Evolutionary conservation across 352 stramenopile genomes (phyloP).

Genomic region (Hyaloperonospora brassicae): DNA sequence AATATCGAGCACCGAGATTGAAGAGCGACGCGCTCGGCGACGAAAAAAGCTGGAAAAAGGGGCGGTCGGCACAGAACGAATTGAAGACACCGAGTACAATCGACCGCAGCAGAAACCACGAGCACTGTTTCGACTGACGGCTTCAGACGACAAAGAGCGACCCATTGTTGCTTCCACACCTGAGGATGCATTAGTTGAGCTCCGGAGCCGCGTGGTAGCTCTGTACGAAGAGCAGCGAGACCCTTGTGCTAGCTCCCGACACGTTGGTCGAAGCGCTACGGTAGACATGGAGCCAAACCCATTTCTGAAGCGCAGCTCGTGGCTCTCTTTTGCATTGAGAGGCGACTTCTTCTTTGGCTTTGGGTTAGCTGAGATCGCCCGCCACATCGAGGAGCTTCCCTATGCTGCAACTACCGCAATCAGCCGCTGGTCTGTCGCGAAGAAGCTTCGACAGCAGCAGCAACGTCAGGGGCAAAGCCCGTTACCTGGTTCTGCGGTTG

Average conservation of each 20-base stretch:
- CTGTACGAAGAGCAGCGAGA: slow-evolving; percentile 60
- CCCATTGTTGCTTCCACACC: slow-evolving; percentile 57
- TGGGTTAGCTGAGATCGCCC: slow-evolving; percentile 50
- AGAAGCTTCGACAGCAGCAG: slow-evolving; percentile 33
- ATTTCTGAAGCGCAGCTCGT: slow-evolving; percentile 66
- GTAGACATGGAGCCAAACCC: slow-evolving; percentile 43
- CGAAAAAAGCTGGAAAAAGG: slow-evolving; percentile 14
- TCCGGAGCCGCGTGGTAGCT: slow-evolving; percentile 61
- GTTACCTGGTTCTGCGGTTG: slow-evolving; percentile 19
- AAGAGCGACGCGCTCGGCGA: slow-evolving; percentile 28
- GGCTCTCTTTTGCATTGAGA: slow-evolving; percentile 71
- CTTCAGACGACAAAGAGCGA: slow-evolving; percentile 55
- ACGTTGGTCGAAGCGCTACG: slow-evolving; percentile 1
- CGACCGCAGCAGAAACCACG: slow-evolving; percentile 19
- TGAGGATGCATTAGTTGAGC: slow-evolving; percentile 60
- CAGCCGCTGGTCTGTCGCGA: slow-evolving; percentile 33
- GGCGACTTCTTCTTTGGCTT: slow-evolving; percentile 83
- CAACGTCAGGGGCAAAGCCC: slow-evolving; percentile 33
- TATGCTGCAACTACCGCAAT: slow-evolving; percentile 66
- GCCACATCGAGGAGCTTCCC: slow-evolving; percentile 64
- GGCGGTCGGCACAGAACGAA: background rate
- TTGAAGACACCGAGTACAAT: slow-evolving; percentile 12
- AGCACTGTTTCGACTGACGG: slow-evolving; percentile 69
- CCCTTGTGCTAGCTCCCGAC: slow-evolving; percentile 22
- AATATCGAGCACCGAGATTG: slow-evolving; percentile 74